These are phyloP conservation scores for Pulveroboletus ravenelii DNA, from an alignment of 768 basidiomycete species.

Conservation along the genomic window DNA sequence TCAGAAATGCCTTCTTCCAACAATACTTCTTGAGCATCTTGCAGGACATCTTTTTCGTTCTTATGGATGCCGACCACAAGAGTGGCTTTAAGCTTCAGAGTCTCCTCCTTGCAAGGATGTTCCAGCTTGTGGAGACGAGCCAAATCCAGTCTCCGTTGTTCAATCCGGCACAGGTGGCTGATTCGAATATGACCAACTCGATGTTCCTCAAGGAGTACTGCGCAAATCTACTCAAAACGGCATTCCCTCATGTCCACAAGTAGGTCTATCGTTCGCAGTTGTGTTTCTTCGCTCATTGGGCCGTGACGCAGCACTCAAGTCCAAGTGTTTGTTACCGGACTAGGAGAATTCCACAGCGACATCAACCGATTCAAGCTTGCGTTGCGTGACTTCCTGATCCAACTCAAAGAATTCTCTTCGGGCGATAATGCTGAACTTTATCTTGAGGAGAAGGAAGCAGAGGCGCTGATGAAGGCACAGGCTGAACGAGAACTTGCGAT, in stretches of 20 bases:
- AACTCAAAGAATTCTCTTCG: constrained; percentile 94
- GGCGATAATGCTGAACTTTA: constrained; percentile 87
- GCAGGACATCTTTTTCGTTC: constrained; percentile 94
- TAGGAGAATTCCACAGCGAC: constrained; percentile 72
- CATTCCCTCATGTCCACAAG: constrained; percentile 91
- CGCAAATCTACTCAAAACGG: constrained; percentile 76
- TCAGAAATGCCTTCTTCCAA: constrained; percentile 93
- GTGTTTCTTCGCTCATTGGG: constrained; percentile 7
- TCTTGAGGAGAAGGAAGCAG: constrained; percentile 92
- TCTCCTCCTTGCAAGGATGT: constrained; percentile 86
- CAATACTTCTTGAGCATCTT: constrained; percentile 91
- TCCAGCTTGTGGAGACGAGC: constrained; percentile 84
- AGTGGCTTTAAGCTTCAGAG: constrained; percentile 97
- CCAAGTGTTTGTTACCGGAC: constrained; percentile 58
- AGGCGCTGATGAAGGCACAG: constrained; percentile 68
- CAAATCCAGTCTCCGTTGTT: constrained; percentile 78
- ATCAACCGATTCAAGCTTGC: constrained; percentile 90
- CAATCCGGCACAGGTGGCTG: constrained; percentile 67
- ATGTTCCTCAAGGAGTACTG: constrained; percentile 82
- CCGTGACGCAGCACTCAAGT: constrained; percentile 55
- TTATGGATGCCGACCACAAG: constrained; percentile 98
- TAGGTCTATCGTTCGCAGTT: constrained; percentile 34
- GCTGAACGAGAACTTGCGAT: constrained; percentile 86
- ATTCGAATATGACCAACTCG: constrained; percentile 71
- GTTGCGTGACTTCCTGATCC: constrained; percentile 95